Evolutionary conservation across 805 yeast genomes (phyloP), one percentile per base, ranked within the genome.

Genomic region (Cyberlindnera petersonii): DNA sequence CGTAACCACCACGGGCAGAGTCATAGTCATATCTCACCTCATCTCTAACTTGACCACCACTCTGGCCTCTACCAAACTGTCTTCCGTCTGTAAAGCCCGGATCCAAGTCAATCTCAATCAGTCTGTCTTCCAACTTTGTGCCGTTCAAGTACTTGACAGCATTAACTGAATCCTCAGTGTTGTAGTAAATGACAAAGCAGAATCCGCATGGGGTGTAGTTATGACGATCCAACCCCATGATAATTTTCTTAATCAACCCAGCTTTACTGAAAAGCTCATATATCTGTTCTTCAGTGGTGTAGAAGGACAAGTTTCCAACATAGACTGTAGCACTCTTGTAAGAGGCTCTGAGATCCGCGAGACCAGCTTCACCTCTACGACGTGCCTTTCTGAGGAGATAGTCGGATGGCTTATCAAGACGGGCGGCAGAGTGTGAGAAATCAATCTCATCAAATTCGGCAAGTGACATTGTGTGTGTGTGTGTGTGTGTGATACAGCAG

Each of bases 71-170:
- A 16, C 98, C 98, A 57, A 80, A 93, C 58, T 93, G 98, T 49
- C 98, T 72, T 1, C 98, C 98, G 52, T 91, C 97, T 46, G 75
- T 78, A 59, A 91, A 93, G 0, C 98, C 98, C 0, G 97, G 96
- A 57, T 93, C 98, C 52, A 94, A 69, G 64, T 93, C 98, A 35
- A 91, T 86, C 26, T 83, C 82, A 55, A 93, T 74, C 26, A 72
- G 67, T 45, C 86, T 79, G 35, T 89, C 95, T 55, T 91, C 96
- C 37, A 93, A 73, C 53, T 80, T 81, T 0, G 96, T 87, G 39
- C 79, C 82, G 50, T 86, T 80, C 35, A 93, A 65, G 55, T 79
- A 91, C 59, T 87, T 85, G 57, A 91, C 77, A 2, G 96, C 85
- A 48, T 83, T 78, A 37, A 88, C 66, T 2, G 96, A 87, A 35